phyloP scores from a whole-genome alignment of 2,329 filamentous ascomycete species.

The Fusarium camptoceras region DNA sequence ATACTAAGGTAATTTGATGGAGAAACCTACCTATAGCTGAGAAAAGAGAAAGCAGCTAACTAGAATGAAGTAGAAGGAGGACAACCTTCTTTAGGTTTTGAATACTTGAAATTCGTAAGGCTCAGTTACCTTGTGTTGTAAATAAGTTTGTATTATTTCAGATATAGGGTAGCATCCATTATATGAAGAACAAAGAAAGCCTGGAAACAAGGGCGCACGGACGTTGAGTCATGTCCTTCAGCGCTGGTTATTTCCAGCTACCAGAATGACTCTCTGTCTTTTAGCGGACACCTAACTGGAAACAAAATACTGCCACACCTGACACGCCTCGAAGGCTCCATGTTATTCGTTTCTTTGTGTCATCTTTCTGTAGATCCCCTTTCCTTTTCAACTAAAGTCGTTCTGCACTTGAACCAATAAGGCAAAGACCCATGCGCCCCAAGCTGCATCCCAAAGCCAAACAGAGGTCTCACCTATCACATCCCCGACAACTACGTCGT shows the following conservation, averaged over 20 bases:
- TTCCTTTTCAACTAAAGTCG: not conserved
- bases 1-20: not conserved
- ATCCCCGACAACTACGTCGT: conserved; percentile 27
- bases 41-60: not conserved
- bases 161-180: not conserved
- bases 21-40: not conserved
- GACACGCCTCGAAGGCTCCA: too few relatives aligned
- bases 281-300: not conserved
- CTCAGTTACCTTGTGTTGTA: not conserved
- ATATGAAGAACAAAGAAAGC: not conserved
- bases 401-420: conserved; percentile 8
- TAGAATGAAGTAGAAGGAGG: not conserved
- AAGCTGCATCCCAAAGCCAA: conserved; percentile 10
- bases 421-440: conserved; percentile 11
- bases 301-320: not conserved
- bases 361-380: not conserved
- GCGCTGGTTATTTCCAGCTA: not conserved
- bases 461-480: conserved; percentile 23
- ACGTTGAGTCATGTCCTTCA: conserved; percentile 12
- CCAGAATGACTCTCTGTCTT: not conserved
- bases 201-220: conserved; percentile 20
- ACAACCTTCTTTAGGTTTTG: too few relatives aligned
- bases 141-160: not conserved
- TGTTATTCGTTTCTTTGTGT: not conserved
- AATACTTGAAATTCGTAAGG: not conserved